Evolutionary conservation across 805 yeast species (phyloP).

Genomic region (Lipomyces oligophaga): DNA sequence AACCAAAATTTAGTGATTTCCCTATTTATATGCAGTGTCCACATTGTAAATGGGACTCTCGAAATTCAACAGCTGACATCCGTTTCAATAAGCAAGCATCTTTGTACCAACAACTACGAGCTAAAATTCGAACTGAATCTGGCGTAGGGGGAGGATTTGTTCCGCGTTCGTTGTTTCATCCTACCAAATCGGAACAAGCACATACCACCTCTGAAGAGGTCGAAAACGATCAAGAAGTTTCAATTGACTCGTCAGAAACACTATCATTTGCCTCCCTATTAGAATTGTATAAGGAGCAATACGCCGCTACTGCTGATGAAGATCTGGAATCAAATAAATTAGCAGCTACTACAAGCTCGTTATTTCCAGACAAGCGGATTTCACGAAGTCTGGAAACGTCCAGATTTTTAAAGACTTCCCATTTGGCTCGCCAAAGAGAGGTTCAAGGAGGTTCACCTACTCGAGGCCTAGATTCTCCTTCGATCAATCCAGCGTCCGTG

Average conservation of each 20-base stretch:
- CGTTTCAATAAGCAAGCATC: slow-evolving; percentile 12
- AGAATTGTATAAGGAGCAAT: slow-evolving; percentile 3
- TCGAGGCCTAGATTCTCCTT: no score
- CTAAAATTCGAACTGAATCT: no score
- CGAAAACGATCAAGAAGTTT: no score
- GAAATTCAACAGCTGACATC: slow-evolving; percentile 2
- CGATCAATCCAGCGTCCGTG: slow-evolving; percentile 12
- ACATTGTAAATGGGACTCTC: slow-evolving; percentile 23
- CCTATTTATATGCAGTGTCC: slow-evolving; percentile 19
- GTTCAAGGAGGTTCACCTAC: no score
- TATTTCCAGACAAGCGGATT: neutral
- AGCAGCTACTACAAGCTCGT: neutral
- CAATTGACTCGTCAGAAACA: no score
- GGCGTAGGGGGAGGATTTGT: no score
- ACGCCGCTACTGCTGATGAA: slow-evolving; percentile 7
- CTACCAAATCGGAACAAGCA: no score
- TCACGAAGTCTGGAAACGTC: slow-evolving; percentile 22
- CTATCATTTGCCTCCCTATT: slow-evolving; percentile 2
- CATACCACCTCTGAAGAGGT: no score
- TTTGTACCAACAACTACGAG: slow-evolving; percentile 12
- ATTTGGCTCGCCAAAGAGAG: no score
- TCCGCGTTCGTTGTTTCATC: no score
- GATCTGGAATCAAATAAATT: neutral
- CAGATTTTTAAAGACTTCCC: slow-evolving; percentile 13
- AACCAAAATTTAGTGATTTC: neutral